phyloP scores from a whole-genome alignment of 345 rosid genomes.

The Aquilaria sinensis region DNA sequence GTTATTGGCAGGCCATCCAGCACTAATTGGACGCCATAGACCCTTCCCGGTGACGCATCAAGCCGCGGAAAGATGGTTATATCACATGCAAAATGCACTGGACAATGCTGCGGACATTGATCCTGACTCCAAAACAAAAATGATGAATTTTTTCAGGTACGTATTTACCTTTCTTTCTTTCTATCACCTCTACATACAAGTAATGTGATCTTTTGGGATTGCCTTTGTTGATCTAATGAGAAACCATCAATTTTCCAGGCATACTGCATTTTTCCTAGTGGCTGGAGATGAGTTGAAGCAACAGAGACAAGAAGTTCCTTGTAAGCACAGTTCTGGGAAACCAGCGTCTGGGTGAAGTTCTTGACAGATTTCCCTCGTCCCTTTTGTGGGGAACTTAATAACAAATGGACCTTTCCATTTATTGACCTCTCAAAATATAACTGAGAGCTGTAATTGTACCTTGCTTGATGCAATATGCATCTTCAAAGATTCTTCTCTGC shows the following conservation, averaged over 20 bases:
- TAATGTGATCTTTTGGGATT: too few relatives aligned
- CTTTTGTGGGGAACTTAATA: constrained; percentile 6
- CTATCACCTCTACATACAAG: not conserved
- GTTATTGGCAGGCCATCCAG: constrained; percentile 63
- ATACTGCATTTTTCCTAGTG: constrained; percentile 88
- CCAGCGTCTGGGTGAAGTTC: constrained; percentile 24
- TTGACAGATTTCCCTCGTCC: not conserved
- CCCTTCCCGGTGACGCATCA: constrained; percentile 78
- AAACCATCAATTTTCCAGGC: constrained; percentile 37
- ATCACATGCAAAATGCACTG: constrained; percentile 78
- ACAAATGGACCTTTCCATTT: constrained; percentile 3
- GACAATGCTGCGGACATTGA: constrained; percentile 59
- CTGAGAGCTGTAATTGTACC: too few relatives aligned
- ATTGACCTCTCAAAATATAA: not conserved
- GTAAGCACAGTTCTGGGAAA: constrained; percentile 40
- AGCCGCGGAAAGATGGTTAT: constrained; percentile 89
- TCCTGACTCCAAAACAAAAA: constrained; percentile 56
- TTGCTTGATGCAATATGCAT: too few relatives aligned
- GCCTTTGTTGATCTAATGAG: not conserved
- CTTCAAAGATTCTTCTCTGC: too few relatives aligned
- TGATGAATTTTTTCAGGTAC: constrained; percentile 86
- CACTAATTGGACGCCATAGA: constrained; percentile 80
- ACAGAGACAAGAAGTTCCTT: constrained; percentile 37
- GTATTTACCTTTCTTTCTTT: not conserved
- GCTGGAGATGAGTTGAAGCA: constrained; percentile 86